phyloP scores from a whole-genome alignment of 345 rosid genomes.

The Noccaea caerulescens region DNA sequence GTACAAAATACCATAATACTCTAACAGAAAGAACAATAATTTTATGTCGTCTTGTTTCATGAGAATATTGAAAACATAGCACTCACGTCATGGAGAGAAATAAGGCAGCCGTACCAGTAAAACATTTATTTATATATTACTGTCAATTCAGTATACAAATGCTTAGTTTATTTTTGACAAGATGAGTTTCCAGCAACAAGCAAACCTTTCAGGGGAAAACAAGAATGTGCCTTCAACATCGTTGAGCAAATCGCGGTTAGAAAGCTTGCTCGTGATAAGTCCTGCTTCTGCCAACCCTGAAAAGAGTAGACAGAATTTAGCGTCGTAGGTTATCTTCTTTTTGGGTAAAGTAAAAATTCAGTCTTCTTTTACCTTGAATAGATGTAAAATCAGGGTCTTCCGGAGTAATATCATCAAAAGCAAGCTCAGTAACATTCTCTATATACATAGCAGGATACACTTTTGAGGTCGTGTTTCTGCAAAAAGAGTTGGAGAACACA shows the following conservation, averaged over 20 bases:
- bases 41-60: conserved; percentile 1
- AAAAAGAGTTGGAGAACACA: conserved; percentile 33
- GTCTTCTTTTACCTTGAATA: conserved; percentile 74
- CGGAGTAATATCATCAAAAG: conserved; percentile 86
- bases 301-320: conserved; percentile 43
- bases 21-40: background rate
- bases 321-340: background rate
- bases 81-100: background rate
- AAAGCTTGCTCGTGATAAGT: conserved; percentile 93
- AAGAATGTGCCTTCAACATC: conserved; percentile 57
- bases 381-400: conserved; percentile 88
- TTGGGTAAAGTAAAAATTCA: background rate
- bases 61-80: conserved; percentile 10
- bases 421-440: conserved; percentile 86
- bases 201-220: conserved; percentile 88
- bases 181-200: conserved; percentile 12
- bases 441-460: conserved; percentile 97
- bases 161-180: background rate
- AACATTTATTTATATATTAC: background rate
- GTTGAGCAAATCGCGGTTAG: conserved; percentile 66
- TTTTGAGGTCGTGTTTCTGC: conserved; percentile 74
- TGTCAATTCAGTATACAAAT: background rate
- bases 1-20: conserved; percentile 16
- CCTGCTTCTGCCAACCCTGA: conserved; percentile 99
- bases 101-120: background rate